A percentile compares a stretch with the other conserved stretches of the same genome.
Conservation (phyloP, 1,139 yeast genomes). For the Suhomyces bribrorum region DNA sequence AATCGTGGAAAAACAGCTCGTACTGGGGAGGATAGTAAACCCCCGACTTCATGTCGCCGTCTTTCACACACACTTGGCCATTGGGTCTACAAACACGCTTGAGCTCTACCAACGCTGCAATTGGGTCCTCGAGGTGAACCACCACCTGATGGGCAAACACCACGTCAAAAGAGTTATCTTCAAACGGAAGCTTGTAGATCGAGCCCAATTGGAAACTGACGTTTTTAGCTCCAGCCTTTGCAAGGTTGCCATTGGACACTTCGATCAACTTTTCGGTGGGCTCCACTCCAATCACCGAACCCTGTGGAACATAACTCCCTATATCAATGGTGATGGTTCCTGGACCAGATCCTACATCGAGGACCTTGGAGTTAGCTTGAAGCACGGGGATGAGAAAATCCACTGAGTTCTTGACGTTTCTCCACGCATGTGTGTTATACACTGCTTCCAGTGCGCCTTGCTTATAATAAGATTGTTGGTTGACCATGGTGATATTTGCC, state of each 20-base stretch:
- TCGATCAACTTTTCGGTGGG: constrained; percentile 32
- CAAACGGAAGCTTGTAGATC: constrained; percentile 32
- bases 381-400: constrained; percentile 30
- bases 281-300: constrained; percentile 37
- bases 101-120: constrained; percentile 11
- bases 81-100: constrained; percentile 13
- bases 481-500: constrained; percentile 9
- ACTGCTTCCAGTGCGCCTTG: constrained; percentile 24
- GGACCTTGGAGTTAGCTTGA: constrained; percentile 26
- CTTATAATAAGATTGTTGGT: constrained; percentile 26
- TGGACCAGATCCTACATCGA: constrained; percentile 48
- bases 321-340: constrained; percentile 41
- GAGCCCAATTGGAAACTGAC: constrained; percentile 33
- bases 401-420: constrained; percentile 34
- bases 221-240: constrained; percentile 15
- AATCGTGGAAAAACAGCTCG: constrained; percentile 13
- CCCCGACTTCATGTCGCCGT: constrained; percentile 27
- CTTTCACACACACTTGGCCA: constrained; percentile 29
- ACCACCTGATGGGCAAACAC: constrained; percentile 43
- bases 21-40: constrained; percentile 25
- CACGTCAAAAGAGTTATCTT: constrained; percentile 39
- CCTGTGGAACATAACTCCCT: constrained; percentile 30
- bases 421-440: constrained; percentile 37
- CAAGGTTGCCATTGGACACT: constrained; percentile 20
- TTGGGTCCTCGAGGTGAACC: constrained; percentile 37